Base-by-base conservation (phyloP, 2,329 filamentous ascomycete species). In the Fusarium pseudograminearum region DNA sequence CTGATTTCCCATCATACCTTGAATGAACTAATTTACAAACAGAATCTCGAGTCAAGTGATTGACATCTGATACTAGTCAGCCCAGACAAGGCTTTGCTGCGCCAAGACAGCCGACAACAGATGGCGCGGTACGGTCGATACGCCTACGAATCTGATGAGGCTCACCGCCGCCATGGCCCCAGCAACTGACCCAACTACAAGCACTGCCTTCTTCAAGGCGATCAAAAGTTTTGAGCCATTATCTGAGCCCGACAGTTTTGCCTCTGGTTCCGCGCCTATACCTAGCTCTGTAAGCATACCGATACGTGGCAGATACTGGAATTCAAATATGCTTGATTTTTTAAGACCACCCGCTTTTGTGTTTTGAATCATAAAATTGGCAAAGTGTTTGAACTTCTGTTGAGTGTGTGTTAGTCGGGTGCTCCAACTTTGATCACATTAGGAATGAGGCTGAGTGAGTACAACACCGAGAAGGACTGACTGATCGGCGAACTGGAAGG, bases 231-330 rank as follows among this genome's bases (percentile, higher is more conserved):
- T 62, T 8, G 47, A 55, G n/a, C 48, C 42, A 40, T 50, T 52
- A n/a, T 40, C 46, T 24, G 46, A 51, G n/a, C 47, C 36, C 31
- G 55, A 30, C 5, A 31, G 26, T 26, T 31, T 38, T 38, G 34
- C 45, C 42, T 47, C 53, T 12, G 44, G 40, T 45, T 50, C 62
- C 34, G 42, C 41, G 14, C 33, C 41, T 34, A 52, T 18, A 78
- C 83, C 75, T 30, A 74, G 63, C 55, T 74, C 69, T 16, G 79
- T 81, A 46, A 77, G 76, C 66, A 75, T 78, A 24, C 78, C 78
- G 20, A 81, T 73, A 28, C 76, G 75, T 0, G 91, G 90, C 12
- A 91, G 81, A 74, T 91, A 91, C 75, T 93, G 91, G 79, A 94
- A 91, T 22, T 90, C 87, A 74, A 93, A 94, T 11, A 80, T 82